Evolutionary conservation across 2,329 filamentous ascomycete genomes (phyloP).

Genomic region (Leptographium radiaticola): DNA sequence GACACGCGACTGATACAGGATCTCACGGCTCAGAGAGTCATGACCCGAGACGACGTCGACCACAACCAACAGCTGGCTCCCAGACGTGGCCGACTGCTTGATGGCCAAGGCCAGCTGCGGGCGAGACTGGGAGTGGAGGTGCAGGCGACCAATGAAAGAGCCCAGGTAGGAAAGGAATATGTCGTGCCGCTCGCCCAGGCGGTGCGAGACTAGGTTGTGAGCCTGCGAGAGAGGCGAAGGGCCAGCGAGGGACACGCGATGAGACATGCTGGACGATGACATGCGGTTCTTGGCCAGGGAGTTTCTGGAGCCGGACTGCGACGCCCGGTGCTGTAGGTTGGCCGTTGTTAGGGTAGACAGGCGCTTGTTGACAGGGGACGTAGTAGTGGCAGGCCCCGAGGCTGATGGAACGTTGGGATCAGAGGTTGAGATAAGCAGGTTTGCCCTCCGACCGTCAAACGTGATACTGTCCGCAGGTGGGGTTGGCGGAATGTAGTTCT

Average conservation of each 20-base stretch:
- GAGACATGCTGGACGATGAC: conserved; percentile 47
- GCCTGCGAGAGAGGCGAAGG: conserved; percentile 49
- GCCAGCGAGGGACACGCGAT: conserved; percentile 65
- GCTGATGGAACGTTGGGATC: background rate
- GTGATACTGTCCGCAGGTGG: conserved; percentile 45
- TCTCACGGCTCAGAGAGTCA: conserved; percentile 53
- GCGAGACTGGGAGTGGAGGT: conserved; percentile 84
- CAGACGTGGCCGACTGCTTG: conserved; percentile 70
- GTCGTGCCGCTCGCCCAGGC: conserved; percentile 69
- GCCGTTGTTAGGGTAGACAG: conserved; percentile 21
- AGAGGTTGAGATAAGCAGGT: background rate
- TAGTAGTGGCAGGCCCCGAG: background rate
- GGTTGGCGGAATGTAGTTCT: conserved; percentile 45
- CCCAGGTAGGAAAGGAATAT: conserved; percentile 81
- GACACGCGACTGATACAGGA: conserved; percentile 55
- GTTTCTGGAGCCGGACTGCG: conserved; percentile 23
- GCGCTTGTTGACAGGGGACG: conserved; percentile 25
- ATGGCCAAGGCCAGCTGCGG: conserved; percentile 72
- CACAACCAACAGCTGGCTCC: conserved; percentile 63
- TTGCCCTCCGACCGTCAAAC: conserved; percentile 25
- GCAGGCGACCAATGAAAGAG: conserved; percentile 80
- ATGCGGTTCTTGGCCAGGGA: conserved; percentile 25
- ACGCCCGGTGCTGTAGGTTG: conserved; percentile 19
- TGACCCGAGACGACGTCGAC: conserved; percentile 73
- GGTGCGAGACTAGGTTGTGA: conserved; percentile 70